Evolutionary conservation across 495 filamentous ascomycete genomes (phyloP).

Genomic region (Aspergillus ostianus): DNA sequence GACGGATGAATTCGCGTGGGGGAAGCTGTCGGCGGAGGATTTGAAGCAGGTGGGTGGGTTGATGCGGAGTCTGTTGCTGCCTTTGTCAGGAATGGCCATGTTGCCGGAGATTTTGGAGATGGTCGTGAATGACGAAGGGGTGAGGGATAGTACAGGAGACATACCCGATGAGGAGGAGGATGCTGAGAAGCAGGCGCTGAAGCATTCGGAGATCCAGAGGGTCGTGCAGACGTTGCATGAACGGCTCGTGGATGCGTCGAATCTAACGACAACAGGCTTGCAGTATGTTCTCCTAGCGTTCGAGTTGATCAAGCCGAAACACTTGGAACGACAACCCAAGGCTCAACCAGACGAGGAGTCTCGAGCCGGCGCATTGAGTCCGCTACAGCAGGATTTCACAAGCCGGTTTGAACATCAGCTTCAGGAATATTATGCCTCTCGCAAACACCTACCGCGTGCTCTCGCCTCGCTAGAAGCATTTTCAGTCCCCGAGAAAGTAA

Average conservation of each 20-base stretch:
- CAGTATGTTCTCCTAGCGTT: slow-evolving; percentile 28
- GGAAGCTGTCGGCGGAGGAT: slow-evolving; percentile 65
- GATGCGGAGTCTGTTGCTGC: slow-evolving; percentile 58
- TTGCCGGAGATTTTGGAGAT: slow-evolving; percentile 68
- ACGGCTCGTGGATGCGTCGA: slow-evolving; percentile 53
- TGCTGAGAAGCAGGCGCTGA: slow-evolving; percentile 30
- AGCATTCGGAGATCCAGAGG: slow-evolving; percentile 34
- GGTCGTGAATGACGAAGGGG: slow-evolving; percentile 38
- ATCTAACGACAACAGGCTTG: slow-evolving; percentile 28
- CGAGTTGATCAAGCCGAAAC: slow-evolving; percentile 27
- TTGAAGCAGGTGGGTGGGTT: slow-evolving; percentile 52
- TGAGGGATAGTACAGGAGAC: slow-evolving; percentile 11
- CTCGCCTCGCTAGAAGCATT: slow-evolving; percentile 33
- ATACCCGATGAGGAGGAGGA: slow-evolving; percentile 28
- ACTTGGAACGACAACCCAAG: slow-evolving; percentile 23
- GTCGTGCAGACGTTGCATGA: slow-evolving; percentile 61
- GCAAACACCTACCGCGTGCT: slow-evolving; percentile 24
- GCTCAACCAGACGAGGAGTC: slow-evolving; percentile 27
- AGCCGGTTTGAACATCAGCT: slow-evolving; percentile 20
- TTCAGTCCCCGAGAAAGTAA: slow-evolving; percentile 22
- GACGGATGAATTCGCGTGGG: slow-evolving; percentile 68
- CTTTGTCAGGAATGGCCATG: slow-evolving; percentile 65
- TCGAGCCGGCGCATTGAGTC: slow-evolving; percentile 22
- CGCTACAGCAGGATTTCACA: slow-evolving; percentile 19
- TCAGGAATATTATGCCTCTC: slow-evolving; percentile 18